Evolutionary conservation across 306 rosid genomes (phyloP).

Genomic region (Vigna hirtella): DNA sequence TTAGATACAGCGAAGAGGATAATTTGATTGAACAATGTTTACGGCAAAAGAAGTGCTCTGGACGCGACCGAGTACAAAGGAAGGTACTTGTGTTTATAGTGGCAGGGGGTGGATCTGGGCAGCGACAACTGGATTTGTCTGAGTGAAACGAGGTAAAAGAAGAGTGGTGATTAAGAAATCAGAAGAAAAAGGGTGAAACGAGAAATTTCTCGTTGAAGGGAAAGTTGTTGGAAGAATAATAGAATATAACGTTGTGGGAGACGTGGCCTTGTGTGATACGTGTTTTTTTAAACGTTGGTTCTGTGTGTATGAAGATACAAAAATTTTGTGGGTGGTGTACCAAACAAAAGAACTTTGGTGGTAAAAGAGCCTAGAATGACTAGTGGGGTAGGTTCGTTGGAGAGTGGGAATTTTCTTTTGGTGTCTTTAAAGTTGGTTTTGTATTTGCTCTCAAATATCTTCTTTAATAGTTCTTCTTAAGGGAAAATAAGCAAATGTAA

Average conservation of each 20-base stretch:
- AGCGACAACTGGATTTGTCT: constrained; percentile 12
- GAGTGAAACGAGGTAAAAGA: constrained; percentile 29
- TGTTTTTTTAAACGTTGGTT: background rate
- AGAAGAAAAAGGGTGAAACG: background rate
- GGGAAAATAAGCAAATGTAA: background rate
- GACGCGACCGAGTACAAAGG: constrained; percentile 35
- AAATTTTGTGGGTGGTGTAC: background rate
- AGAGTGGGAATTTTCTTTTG: background rate
- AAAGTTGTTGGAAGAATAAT: constrained; percentile 5
- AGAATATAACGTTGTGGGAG: background rate
- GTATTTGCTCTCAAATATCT: background rate
- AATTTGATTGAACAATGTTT: background rate
- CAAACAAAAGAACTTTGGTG: background rate
- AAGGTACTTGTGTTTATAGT: constrained; percentile 21
- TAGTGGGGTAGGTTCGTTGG: constrained; percentile 24
- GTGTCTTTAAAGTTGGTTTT: background rate
- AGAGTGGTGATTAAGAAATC: constrained; percentile 48
- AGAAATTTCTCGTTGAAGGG: background rate
- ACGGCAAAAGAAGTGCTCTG: constrained; percentile 35
- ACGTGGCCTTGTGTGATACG: constrained; percentile 27
- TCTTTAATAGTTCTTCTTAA: background rate
- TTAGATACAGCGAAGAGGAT: background rate
- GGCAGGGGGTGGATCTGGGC: background rate
- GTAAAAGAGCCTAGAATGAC: background rate
- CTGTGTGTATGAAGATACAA: background rate